Evolutionary conservation across 2,329 filamentous ascomycete genomes (phyloP).

Genomic region (Xylaria sp.): DNA sequence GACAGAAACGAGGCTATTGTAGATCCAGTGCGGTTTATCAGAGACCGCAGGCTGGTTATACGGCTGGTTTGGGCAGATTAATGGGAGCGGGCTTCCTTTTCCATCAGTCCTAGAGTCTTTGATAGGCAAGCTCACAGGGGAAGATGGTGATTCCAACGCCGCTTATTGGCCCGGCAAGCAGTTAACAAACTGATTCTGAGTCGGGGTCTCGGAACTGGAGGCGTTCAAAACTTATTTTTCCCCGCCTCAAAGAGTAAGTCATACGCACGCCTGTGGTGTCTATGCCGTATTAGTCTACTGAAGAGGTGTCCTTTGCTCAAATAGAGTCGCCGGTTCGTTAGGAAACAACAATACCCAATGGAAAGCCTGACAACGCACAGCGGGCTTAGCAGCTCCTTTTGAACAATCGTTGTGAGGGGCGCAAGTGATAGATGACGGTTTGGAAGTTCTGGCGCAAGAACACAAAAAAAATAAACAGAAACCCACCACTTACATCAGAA

Average conservation of each 20-base stretch:
- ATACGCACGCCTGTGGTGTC: conserved; percentile 21
- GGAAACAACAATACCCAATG: neutral
- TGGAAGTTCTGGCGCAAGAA: conserved; percentile 35
- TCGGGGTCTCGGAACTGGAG: conserved; percentile 52
- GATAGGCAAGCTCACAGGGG: conserved; percentile 46
- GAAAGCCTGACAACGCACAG: neutral
- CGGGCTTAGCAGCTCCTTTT: conserved; percentile 1
- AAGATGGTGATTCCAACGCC: conserved; percentile 38
- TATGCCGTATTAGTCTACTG: conserved; percentile 30
- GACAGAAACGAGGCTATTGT: conserved; percentile 40
- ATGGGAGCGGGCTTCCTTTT: conserved; percentile 49
- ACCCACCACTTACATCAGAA: conserved; percentile 37
- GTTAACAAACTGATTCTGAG: conserved; percentile 52
- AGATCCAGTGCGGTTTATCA: conserved; percentile 42
- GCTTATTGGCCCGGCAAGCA: conserved; percentile 48
- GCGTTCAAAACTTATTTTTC: conserved; percentile 46
- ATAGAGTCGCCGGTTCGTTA: neutral
- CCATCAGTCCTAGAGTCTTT: conserved; percentile 47
- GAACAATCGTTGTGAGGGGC: neutral
- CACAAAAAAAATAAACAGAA: conserved; percentile 5
- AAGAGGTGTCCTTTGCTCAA: conserved; percentile 7
- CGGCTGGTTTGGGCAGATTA: conserved; percentile 45
- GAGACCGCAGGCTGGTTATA: conserved; percentile 42
- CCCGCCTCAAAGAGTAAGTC: conserved; percentile 37
- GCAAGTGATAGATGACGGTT: conserved; percentile 39